Evolutionary conservation across 805 yeast species (phyloP), one percentile per base, ranked within the genome.

Genomic region (Schizosaccharomyces cryophilus): DNA sequence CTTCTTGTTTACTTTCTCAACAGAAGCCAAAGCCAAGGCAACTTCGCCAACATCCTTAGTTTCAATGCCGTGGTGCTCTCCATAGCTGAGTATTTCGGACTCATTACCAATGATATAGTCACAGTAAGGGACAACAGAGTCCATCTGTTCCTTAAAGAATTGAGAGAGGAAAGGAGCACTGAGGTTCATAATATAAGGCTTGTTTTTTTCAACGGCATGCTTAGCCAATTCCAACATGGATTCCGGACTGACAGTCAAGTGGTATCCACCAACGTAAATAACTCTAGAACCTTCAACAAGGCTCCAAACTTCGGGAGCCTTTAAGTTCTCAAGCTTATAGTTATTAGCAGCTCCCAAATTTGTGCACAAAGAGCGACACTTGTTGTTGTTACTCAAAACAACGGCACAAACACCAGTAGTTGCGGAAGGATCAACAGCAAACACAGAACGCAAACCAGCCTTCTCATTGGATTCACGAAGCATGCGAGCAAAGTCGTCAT

Each of bases 381-480:
- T 30, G 35, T 30, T 21, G 70, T 78, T 79, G 62, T 93, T 95
- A 62, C 82, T 82, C 72, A 93, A 85, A 71, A 93, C 78, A 65
- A 95, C 97, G 62, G 96, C 99, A 78, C 99, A 93, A 73, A 90
- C 90, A 70, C 99, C 99, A 63, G 99, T 93, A 67, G 88, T 85
- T 66, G 78, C 71, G 62, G 78, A 80, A 58, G 66, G 61, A 54
- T 78, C 79, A 67, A 86, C 81, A 79, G 83, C 85, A 78, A 93
- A 93, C 66, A 81, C 78, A 62, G 96, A 83, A 70, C 79, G 76
- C 66, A 93, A 87, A 68, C 98, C 98, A 67, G 94, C 95, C 63
- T 80, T 75, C 61, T 78, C 75, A 75, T 93, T 93, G 73, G 96
- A 97, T 69, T 80, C 82, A 61, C 76, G 74, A 72, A 93, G 80